Percentiles rank a stretch among this genome's conserved stretches.
phyloP scores from a whole-genome alignment of 2,329 filamentous ascomycete genomes.

The Drechslera avenae region DNA sequence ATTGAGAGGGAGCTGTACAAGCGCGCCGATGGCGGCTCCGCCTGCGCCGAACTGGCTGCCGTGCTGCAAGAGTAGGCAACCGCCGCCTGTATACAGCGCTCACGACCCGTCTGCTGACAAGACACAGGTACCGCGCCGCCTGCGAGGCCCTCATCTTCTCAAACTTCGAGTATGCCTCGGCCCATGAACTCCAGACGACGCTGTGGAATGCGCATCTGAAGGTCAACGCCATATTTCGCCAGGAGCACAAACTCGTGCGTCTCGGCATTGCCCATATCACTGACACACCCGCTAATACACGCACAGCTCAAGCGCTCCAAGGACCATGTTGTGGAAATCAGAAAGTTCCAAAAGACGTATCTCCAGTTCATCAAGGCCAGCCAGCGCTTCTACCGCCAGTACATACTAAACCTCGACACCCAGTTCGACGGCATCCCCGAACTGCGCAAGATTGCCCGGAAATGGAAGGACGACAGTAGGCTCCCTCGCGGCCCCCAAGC shows the following conservation, averaged over 20 bases:
- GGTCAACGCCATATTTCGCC: constrained; percentile 79
- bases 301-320: constrained; percentile 55
- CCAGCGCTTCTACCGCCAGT: constrained; percentile 85
- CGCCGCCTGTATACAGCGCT: background rate
- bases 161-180: constrained; percentile 70
- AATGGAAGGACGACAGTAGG: constrained; percentile 47
- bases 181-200: constrained; percentile 67
- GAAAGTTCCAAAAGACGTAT: constrained; percentile 83
- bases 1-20: constrained; percentile 57
- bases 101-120: constrained; percentile 24
- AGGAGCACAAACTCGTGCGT: constrained; percentile 51
- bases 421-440: constrained; percentile 63
- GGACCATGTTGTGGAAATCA: constrained; percentile 65
- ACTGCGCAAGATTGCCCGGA: constrained; percentile 61
- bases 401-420: constrained; percentile 75
- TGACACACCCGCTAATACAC: constrained; percentile 9
- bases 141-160: constrained; percentile 75
- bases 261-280: background rate
- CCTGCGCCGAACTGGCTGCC: constrained; percentile 57
- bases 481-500: background rate
- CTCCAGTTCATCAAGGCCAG: constrained; percentile 83
- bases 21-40: constrained; percentile 56
- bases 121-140: constrained; percentile 67
- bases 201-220: constrained; percentile 81
- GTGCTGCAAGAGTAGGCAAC: constrained; percentile 45